phyloP scores from a whole-genome alignment of 148 eudicot genomes.

The Heliosperma pusillum region DNA sequence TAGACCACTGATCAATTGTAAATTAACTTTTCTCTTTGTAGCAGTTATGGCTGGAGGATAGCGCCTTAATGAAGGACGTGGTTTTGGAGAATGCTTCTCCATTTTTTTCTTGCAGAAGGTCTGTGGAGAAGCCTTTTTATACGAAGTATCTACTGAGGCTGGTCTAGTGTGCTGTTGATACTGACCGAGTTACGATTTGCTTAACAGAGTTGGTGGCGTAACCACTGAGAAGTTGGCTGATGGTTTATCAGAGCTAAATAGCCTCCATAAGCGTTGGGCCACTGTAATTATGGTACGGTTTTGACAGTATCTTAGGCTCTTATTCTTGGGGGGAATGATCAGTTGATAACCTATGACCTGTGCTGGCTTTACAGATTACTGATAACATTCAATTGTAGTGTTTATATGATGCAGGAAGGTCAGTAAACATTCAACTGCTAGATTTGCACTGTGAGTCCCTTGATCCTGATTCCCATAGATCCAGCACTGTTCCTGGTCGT shows the following conservation, averaged over 20 bases:
- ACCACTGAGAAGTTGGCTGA: slow-evolving; percentile 37
- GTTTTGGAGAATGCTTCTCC: slow-evolving; percentile 45
- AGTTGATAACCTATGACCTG: background rate
- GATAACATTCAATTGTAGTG: slow-evolving; percentile 53
- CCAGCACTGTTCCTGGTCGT: slow-evolving; percentile 28
- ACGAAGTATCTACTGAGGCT: background rate
- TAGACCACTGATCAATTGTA: background rate
- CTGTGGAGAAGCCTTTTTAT: slow-evolving; percentile 10
- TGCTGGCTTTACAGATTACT: slow-evolving; percentile 12
- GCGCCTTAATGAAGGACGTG: slow-evolving; percentile 27
- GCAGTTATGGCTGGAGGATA: slow-evolving; percentile 38
- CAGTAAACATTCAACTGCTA: slow-evolving; percentile 47
- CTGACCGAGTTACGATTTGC: background rate
- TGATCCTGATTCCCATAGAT: slow-evolving; percentile 47
- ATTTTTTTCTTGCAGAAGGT: slow-evolving; percentile 62
- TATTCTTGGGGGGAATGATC: background rate
- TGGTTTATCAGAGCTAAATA: slow-evolving; percentile 45
- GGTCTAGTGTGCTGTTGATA: slow-evolving; percentile 15
- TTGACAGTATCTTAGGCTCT: background rate
- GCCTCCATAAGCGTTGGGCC: slow-evolving; percentile 43
- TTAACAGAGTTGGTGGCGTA: slow-evolving; percentile 38
- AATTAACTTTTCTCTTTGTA: slow-evolving; percentile 13
- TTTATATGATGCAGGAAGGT: slow-evolving; percentile 69
- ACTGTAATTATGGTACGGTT: slow-evolving; percentile 58
- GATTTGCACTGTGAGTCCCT: slow-evolving; percentile 74